Conservation (phyloP, 2,329 filamentous ascomycete species). For the Fusarium tricinctum region DNA sequence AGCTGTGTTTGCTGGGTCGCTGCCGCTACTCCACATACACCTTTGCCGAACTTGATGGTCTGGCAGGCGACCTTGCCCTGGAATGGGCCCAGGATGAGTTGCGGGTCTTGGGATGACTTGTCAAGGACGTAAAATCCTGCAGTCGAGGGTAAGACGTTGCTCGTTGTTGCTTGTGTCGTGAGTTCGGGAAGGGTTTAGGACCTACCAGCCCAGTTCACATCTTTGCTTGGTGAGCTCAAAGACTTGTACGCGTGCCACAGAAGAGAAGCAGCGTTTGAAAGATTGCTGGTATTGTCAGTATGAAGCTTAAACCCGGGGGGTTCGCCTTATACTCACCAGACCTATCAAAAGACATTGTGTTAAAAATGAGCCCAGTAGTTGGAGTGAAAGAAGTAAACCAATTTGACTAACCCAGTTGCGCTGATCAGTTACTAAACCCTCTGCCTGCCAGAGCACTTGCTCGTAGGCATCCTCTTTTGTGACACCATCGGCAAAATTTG, state of each 20-base stretch:
- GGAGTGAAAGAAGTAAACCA: neutral
- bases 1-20: constrained; percentile 72
- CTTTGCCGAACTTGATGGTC: constrained; percentile 78
- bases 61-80: constrained; percentile 86
- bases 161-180: constrained; percentile 21
- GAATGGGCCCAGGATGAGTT: constrained; percentile 83
- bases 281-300: constrained; percentile 69
- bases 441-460: constrained; percentile 79
- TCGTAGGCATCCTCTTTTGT: constrained; percentile 80
- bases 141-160: constrained; percentile 11
- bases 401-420: constrained; percentile 78
- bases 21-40: constrained; percentile 82
- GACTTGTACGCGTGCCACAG: constrained; percentile 86
- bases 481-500: constrained; percentile 76
- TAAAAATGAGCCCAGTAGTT: constrained; percentile 34
- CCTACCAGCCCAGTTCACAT: constrained; percentile 82
- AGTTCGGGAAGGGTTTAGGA: constrained; percentile 1
- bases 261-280: constrained; percentile 80
- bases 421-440: constrained; percentile 78
- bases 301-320: too few relatives aligned
- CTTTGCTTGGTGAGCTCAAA: constrained; percentile 72
- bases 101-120: constrained; percentile 57
- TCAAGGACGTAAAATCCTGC: constrained; percentile 81
- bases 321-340: constrained; percentile 44
- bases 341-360: constrained; percentile 31